A percentile compares a stretch with the other conserved stretches of the same genome.
These are phyloP conservation scores for Trametes cubensis DNA, from an alignment of 768 basidiomycete species.

Conservation along the genomic window DNA sequence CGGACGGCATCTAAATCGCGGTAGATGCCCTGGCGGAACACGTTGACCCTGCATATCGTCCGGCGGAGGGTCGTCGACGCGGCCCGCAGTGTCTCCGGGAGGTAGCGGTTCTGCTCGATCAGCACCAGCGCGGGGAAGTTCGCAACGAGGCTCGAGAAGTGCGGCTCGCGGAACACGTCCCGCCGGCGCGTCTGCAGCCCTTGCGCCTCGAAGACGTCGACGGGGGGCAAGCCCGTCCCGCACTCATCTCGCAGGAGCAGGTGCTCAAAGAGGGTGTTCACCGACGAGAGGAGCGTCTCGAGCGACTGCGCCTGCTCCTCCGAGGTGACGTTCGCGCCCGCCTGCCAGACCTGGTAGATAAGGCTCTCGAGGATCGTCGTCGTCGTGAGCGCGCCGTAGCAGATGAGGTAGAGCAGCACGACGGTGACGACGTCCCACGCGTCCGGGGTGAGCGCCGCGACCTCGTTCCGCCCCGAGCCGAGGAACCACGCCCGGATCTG, in stretches of 20 bases:
- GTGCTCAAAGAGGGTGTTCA: conserved; percentile 62
- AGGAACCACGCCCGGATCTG: conserved; percentile 74
- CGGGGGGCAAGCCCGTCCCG: conserved; percentile 40
- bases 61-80: conserved; percentile 56
- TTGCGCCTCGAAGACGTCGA: conserved; percentile 65
- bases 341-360: conserved; percentile 78
- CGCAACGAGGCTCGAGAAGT: conserved; percentile 64
- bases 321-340: conserved; percentile 46
- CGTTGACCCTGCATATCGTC: conserved; percentile 58
- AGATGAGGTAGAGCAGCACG: conserved; percentile 64
- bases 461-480: conserved; percentile 66
- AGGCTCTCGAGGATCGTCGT: conserved; percentile 75
- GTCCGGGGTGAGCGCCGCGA: conserved; percentile 58
- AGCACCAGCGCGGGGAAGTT: conserved; percentile 72
- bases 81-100: conserved; percentile 53
- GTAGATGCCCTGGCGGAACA: conserved; percentile 78
- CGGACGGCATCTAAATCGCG: conserved; percentile 73
- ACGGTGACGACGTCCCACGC: conserved; percentile 69
- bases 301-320: conserved; percentile 44
- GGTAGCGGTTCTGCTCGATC: conserved; percentile 61
- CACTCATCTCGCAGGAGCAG: conserved; percentile 60
- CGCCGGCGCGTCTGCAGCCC: conserved; percentile 69
- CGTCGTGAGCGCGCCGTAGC: conserved; percentile 68
- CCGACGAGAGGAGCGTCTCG: conserved; percentile 58
- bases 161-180: conserved; percentile 64